Percentiles rank a stretch among this genome's conserved stretches.
These are phyloP conservation scores for Sporodiniella umbellata DNA, from an alignment of 371 early-diverging fungal species.

Conservation along the genomic window DNA sequence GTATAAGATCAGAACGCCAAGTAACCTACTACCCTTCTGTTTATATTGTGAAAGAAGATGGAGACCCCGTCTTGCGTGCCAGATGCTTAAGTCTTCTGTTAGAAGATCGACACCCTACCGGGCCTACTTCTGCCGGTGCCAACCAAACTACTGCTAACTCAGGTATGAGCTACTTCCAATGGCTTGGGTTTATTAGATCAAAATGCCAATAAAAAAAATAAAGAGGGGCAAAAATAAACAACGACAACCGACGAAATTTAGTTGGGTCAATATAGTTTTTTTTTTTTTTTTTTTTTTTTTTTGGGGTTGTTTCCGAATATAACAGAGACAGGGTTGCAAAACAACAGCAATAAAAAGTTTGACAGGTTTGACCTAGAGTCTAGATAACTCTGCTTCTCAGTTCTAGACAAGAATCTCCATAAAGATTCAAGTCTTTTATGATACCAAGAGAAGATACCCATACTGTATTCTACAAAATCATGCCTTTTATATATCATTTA, in stretches of 20 bases:
- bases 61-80: constrained; percentile 58
- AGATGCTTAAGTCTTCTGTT: constrained; percentile 64
- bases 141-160: constrained; percentile 50
- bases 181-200: constrained; percentile 45
- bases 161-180: constrained; percentile 80
- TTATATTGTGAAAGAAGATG: constrained; percentile 73
- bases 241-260: constrained; percentile 81
- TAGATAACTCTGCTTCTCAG: no score
- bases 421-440: no score
- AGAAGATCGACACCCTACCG: constrained; percentile 53
- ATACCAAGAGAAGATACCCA: no score
- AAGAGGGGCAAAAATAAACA: constrained; percentile 54
- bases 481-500: no score
- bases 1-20: constrained; percentile 16
- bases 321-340: no score
- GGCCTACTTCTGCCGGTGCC: constrained; percentile 39
- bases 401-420: no score
- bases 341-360: no score
- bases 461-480: no score
- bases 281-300: no score
- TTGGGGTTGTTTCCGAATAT: no score
- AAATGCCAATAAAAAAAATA: constrained; percentile 36
- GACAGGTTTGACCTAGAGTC: no score
- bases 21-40: constrained; percentile 33
- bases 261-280: no score